A percentile compares a stretch with the other conserved stretches of the same genome.
Evolutionary conservation across 306 rosid genomes (phyloP).

Genomic region (Trichosanthes cucumerina): DNA sequence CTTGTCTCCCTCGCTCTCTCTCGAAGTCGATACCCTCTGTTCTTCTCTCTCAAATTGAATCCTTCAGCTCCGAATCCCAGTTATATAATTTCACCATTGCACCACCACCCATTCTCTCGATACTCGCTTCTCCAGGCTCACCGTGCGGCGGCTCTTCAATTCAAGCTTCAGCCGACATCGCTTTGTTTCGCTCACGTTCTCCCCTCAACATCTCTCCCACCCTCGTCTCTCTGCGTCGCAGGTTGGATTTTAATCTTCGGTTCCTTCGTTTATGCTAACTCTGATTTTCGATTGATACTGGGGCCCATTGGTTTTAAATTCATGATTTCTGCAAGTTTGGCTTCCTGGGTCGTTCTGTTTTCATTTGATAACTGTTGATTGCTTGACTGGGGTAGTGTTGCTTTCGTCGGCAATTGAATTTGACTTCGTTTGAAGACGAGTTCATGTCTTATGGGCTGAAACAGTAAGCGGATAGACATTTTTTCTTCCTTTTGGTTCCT

Average conservation of each 20-base stretch:
- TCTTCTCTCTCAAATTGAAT: neutral
- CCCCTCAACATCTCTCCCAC: neutral
- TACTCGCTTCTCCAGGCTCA: neutral
- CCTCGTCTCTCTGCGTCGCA: neutral
- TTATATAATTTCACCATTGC: neutral
- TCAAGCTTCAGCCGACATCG: neutral
- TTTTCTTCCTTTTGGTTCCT: neutral
- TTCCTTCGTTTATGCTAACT: neutral
- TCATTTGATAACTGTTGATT: neutral
- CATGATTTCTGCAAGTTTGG: neutral
- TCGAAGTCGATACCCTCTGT: neutral
- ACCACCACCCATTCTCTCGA: neutral
- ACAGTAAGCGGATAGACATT: neutral
- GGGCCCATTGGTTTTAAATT: neutral
- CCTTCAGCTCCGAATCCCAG: neutral
- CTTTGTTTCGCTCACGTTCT: neutral
- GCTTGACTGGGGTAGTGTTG: neutral
- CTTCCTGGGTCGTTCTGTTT: neutral
- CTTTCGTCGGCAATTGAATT: neutral
- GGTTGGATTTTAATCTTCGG: neutral
- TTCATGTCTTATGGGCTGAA: neutral
- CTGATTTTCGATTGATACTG: neutral
- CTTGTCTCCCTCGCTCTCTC: neutral
- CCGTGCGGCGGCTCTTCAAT: neutral
- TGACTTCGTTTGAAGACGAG: neutral